These are phyloP conservation scores for Panicum hallii DNA, from an alignment of 202 grass and related monocot genomes.

Conservation along the genomic window DNA sequence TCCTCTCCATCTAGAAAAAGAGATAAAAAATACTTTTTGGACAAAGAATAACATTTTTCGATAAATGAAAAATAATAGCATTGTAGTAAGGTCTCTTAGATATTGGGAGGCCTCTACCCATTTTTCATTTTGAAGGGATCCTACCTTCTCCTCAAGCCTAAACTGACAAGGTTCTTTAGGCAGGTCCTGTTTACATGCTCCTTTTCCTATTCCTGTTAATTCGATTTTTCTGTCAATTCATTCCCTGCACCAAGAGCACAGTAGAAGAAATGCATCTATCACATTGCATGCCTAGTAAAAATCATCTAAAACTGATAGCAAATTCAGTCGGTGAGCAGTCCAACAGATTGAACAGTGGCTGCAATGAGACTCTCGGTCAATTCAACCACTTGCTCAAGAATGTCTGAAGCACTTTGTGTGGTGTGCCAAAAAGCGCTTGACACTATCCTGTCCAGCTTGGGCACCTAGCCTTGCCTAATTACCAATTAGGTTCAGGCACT, in stretches of 20 bases:
- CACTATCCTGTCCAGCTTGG: background rate
- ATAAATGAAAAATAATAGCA: background rate
- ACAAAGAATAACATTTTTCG: background rate
- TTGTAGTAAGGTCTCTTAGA: background rate
- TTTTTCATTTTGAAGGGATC: background rate
- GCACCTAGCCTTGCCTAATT: background rate
- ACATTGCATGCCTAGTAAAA: background rate
- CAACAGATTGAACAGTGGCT: background rate
- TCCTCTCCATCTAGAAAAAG: background rate
- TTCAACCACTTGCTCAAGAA: background rate
- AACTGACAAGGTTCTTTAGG: background rate
- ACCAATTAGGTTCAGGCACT: background rate
- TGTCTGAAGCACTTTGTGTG: background rate
- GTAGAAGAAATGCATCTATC: background rate
- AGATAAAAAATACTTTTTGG: background rate
- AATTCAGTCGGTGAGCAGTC: background rate
- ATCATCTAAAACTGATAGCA: background rate
- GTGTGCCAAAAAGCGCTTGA: background rate
- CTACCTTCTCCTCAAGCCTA: background rate
- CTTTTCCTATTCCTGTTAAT: background rate
- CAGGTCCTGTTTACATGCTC: background rate
- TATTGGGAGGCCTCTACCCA: background rate
- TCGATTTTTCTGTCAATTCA: background rate
- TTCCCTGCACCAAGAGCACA: background rate
- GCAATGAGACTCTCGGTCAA: background rate